Evolutionary conservation across 208 protist species (phyloP).

Genomic region (Wallacemonas rigidus): DNA sequence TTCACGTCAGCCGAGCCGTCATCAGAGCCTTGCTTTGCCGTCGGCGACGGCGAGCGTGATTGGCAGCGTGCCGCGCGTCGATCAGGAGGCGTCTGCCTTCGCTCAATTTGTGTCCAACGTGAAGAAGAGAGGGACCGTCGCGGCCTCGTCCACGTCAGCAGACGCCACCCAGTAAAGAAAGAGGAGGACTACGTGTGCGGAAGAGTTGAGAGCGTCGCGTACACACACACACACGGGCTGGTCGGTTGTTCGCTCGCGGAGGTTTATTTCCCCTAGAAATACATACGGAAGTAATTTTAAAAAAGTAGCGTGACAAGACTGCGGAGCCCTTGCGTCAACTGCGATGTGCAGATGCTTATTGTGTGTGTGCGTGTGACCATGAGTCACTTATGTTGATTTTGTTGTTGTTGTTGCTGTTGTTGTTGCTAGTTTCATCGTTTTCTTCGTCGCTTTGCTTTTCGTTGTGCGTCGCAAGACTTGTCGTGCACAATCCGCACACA

Average conservation of each 20-base stretch:
- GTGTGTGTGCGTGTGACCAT: too few relatives aligned
- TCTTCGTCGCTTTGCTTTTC: too few relatives aligned
- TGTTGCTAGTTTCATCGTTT: too few relatives aligned
- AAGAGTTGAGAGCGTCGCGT: too few relatives aligned
- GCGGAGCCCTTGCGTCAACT: too few relatives aligned
- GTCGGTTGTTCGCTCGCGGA: too few relatives aligned
- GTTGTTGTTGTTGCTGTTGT: too few relatives aligned
- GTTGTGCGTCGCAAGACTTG: too few relatives aligned
- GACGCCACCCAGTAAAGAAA: neutral
- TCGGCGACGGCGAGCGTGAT: neutral
- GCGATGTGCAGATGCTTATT: too few relatives aligned
- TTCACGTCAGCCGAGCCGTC: neutral
- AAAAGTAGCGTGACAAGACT: neutral
- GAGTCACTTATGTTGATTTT: too few relatives aligned
- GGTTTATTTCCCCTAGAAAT: neutral
- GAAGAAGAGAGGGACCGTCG: conserved; percentile 1
- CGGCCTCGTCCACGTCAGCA: neutral
- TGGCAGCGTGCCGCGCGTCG: neutral
- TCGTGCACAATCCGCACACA: too few relatives aligned
- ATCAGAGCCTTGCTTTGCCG: neutral
- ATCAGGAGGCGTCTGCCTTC: neutral
- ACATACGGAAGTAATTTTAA: neutral
- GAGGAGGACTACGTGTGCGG: neutral
- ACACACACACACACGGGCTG: too few relatives aligned
- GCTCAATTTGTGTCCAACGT: conserved; percentile 10